phyloP scores from a whole-genome alignment of 1,284 basidiomycete species.

The Trichosporon asahii region DNA sequence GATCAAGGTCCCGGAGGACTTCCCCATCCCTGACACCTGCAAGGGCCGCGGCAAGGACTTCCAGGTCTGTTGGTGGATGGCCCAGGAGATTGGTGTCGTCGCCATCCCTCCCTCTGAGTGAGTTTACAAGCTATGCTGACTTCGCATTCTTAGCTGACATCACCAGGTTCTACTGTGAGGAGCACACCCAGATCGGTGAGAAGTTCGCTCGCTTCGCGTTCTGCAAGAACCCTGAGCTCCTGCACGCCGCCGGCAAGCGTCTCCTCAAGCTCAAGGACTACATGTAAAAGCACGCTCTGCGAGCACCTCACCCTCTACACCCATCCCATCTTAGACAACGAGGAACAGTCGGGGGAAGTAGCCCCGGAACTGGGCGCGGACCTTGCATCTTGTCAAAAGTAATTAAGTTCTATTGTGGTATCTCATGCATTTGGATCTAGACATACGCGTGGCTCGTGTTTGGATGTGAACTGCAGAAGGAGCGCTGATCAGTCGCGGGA shows the following conservation, averaged over 20 bases:
- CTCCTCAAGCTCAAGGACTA: conserved; percentile 70
- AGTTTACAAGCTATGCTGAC: neutral
- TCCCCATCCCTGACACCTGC: conserved; percentile 72
- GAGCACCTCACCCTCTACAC: neutral
- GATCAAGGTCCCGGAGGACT: conserved; percentile 77
- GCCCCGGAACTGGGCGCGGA: neutral
- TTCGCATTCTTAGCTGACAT: neutral
- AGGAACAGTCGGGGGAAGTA: neutral
- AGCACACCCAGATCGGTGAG: conserved; percentile 79
- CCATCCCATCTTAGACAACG: neutral
- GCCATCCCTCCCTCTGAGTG: conserved; percentile 85
- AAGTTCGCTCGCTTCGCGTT: conserved; percentile 83
- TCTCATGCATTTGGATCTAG: conserved; percentile 10
- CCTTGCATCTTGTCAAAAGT: neutral
- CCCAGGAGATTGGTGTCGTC: conserved; percentile 80
- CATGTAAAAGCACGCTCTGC: conserved; percentile 29
- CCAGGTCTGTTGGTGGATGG: conserved; percentile 86
- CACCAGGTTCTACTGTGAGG: conserved; percentile 77
- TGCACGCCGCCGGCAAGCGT: conserved; percentile 71
- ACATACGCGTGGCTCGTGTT: neutral
- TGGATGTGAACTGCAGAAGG: neutral
- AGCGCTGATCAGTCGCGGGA: conserved; percentile 1
- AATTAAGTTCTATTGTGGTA: conserved; percentile 2
- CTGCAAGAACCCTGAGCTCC: conserved; percentile 84
- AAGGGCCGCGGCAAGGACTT: conserved; percentile 83